A percentile compares a stretch with the other conserved stretches of the same genome.
Conservation (phyloP, 306 rosid species). For the Cyclanthera cordifolia region DNA sequence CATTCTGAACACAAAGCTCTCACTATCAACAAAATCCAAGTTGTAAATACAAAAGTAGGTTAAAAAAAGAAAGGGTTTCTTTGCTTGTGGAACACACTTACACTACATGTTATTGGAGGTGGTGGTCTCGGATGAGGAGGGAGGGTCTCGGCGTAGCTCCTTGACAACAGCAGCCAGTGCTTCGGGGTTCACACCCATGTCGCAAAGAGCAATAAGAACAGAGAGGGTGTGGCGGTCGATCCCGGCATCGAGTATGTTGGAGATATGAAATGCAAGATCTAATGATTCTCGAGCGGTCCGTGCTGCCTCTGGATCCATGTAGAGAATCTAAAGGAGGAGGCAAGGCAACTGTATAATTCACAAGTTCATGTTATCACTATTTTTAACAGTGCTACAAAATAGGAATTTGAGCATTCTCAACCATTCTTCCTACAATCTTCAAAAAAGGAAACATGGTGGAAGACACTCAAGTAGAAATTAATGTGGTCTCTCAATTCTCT, state of each 20-base stretch:
- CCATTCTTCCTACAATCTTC: neutral
- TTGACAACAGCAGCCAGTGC: slow-evolving; percentile 65
- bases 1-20: neutral
- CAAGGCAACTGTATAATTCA: neutral
- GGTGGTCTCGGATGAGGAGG: neutral
- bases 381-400: neutral
- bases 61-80: neutral
- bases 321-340: neutral
- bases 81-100: slow-evolving; percentile 1
- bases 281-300: slow-evolving; percentile 57
- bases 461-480: neutral
- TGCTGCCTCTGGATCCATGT: slow-evolving; percentile 58
- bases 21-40: neutral
- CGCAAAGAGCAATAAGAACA: slow-evolving; percentile 68
- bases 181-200: slow-evolving; percentile 68
- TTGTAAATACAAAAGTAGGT: neutral
- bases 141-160: slow-evolving; percentile 33
- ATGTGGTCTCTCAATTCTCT: neutral
- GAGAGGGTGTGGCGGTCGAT: slow-evolving; percentile 63
- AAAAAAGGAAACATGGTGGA: neutral
- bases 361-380: neutral
- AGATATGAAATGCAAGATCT: slow-evolving; percentile 65
- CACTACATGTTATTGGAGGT: neutral
- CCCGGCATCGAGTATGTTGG: slow-evolving; percentile 49
- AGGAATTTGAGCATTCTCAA: neutral